Percentiles rank a stretch among this genome's conserved stretches.
phyloP scores from a whole-genome alignment of 208 protist genomes.

The Acanthamoeba rhysodes region DNA sequence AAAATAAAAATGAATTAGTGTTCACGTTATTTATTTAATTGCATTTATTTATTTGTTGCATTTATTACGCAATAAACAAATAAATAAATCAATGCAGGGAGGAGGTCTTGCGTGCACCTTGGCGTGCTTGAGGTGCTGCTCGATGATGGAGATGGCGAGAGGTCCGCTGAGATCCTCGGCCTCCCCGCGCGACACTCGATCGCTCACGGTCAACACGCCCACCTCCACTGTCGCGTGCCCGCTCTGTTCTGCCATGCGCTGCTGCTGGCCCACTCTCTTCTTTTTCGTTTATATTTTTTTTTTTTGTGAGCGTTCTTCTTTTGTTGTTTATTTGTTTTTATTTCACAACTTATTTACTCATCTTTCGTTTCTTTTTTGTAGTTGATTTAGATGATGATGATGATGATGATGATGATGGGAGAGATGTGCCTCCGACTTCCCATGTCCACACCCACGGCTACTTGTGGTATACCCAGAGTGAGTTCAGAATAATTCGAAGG shows the following conservation, averaged over 20 bases:
- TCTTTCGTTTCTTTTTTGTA: neutral
- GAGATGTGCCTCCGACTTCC: conserved; percentile 32
- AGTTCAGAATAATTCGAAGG: conserved; percentile 39
- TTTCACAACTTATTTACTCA: no score
- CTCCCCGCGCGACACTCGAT: conserved; percentile 69
- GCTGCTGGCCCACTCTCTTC: no score
- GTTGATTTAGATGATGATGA: no score
- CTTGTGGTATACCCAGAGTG: conserved; percentile 1
- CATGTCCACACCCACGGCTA: neutral
- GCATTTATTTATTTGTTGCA: no score
- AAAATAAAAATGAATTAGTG: no score
- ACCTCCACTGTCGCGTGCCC: neutral
- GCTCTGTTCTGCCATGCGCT: neutral
- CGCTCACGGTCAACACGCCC: conserved; percentile 83
- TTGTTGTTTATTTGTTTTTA: no score
- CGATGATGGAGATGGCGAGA: conserved; percentile 33
- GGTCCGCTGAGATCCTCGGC: conserved; percentile 81
- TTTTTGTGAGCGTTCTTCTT: no score
- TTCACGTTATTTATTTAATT: neutral
- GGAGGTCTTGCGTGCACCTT: neutral
- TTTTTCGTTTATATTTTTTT: no score
- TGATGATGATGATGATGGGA: no score
- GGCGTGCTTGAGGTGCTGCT: conserved; percentile 37
- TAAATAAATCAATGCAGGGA: no score
- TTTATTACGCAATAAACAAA: no score